These are phyloP conservation scores for Rhizopogon vulgaris DNA, from an alignment of 768 basidiomycete genomes.

Conservation along the genomic window DNA sequence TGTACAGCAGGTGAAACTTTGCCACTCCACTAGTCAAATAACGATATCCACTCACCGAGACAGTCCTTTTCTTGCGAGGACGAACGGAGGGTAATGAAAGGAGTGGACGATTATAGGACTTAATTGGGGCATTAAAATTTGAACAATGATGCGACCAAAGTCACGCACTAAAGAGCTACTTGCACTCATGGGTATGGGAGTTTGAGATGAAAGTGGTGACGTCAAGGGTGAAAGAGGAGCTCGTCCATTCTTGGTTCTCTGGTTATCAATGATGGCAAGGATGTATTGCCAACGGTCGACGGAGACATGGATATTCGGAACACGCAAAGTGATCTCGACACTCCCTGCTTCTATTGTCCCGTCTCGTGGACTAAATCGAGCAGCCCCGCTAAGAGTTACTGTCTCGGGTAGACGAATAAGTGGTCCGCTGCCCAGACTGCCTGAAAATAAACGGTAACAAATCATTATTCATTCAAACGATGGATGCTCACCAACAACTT, in stretches of 20 bases:
- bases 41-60: constrained; percentile 9
- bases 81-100: constrained; percentile 5
- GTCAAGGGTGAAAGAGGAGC: neutral
- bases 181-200: neutral
- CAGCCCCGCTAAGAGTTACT: constrained; percentile 40
- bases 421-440: constrained; percentile 18
- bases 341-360: constrained; percentile 50
- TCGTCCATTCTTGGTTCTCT: neutral
- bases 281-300: constrained; percentile 1
- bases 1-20: neutral
- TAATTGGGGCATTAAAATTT: neutral
- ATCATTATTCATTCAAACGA: neutral
- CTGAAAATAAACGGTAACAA: constrained; percentile 1
- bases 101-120: constrained; percentile 16
- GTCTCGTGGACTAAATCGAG: constrained; percentile 53
- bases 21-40: neutral
- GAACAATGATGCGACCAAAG: neutral
- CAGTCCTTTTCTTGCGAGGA: constrained; percentile 14
- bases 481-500: constrained; percentile 33
- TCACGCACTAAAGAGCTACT: neutral
- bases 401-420: constrained; percentile 44
- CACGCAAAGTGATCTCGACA: constrained; percentile 23
- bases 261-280: neutral
- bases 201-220: neutral
- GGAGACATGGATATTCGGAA: neutral